These are phyloP conservation scores for Aegilops longissima DNA, from an alignment of 176 grass and related monocot species.

Conservation along the genomic window DNA sequence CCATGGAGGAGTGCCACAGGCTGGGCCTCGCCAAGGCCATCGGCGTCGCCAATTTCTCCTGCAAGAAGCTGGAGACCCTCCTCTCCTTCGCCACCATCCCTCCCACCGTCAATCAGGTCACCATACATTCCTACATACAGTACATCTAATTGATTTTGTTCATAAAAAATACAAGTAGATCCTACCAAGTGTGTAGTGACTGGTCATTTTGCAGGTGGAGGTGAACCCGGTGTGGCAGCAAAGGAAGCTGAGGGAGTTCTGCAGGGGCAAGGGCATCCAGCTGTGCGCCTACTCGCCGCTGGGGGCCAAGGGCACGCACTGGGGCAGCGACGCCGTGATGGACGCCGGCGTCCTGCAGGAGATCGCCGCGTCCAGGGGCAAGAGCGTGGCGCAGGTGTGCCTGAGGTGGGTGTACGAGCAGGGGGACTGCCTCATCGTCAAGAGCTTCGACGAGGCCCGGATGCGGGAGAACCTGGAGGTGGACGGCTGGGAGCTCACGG, in stretches of 20 bases:
- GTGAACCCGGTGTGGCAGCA: conserved; percentile 80
- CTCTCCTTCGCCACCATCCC: conserved; percentile 49
- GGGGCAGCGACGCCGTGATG: conserved; percentile 72
- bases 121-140: neutral
- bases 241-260: conserved; percentile 67
- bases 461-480: conserved; percentile 67
- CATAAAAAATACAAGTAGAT: no score
- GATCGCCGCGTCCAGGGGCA: conserved; percentile 56
- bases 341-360: conserved; percentile 43
- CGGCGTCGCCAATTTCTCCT: conserved; percentile 62
- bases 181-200: no score
- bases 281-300: conserved; percentile 69
- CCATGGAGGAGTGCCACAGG: conserved; percentile 65
- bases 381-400: conserved; percentile 62
- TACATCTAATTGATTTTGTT: no score
- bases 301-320: conserved; percentile 61
- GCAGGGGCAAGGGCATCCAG: conserved; percentile 55
- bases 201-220: conserved; percentile 47
- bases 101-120: conserved; percentile 53
- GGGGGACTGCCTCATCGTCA: conserved; percentile 59
- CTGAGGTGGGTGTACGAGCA: conserved; percentile 72
- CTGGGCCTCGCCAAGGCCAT: conserved; percentile 57
- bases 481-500: conserved; percentile 59
- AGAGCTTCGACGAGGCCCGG: conserved; percentile 60
- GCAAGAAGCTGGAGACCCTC: conserved; percentile 47